These are phyloP conservation scores for Stipa capillata DNA, from an alignment of 176 grass and related monocot genomes.

Conservation along the genomic window DNA sequence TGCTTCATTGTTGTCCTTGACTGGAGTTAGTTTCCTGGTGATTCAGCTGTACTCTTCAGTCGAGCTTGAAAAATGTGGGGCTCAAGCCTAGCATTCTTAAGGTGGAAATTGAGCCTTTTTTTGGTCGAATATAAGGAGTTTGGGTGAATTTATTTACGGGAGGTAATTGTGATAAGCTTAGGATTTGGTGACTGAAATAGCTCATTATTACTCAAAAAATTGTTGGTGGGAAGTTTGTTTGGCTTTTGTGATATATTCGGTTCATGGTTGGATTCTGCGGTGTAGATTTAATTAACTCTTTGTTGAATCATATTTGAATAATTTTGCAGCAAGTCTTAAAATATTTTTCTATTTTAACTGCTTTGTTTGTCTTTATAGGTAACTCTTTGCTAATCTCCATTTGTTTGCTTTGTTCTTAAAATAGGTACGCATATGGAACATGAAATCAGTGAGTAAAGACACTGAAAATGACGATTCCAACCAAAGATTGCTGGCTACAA, in stretches of 20 bases:
- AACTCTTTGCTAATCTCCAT: not conserved
- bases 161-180: not conserved
- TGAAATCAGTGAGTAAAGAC: conserved; percentile 71
- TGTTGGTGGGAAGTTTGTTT: not conserved
- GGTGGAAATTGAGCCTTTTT: not conserved
- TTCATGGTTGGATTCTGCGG: not conserved
- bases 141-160: not conserved
- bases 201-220: not conserved
- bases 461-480: conserved; percentile 33
- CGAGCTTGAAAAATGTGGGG: not conserved
- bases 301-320: not conserved
- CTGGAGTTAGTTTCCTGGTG: not conserved
- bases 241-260: not conserved
- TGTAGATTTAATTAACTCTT: not conserved
- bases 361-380: not conserved
- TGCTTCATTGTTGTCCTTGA: not conserved
- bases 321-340: not conserved
- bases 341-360: not conserved
- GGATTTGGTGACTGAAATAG: not conserved
- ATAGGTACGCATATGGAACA: conserved; percentile 96
- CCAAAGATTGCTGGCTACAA: conserved; percentile 67
- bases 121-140: not conserved
- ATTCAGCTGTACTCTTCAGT: not conserved
- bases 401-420: not conserved
- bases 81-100: not conserved